Conservation (phyloP, 164 flowering plant species). For the Chloranthus sessilifolius region DNA sequence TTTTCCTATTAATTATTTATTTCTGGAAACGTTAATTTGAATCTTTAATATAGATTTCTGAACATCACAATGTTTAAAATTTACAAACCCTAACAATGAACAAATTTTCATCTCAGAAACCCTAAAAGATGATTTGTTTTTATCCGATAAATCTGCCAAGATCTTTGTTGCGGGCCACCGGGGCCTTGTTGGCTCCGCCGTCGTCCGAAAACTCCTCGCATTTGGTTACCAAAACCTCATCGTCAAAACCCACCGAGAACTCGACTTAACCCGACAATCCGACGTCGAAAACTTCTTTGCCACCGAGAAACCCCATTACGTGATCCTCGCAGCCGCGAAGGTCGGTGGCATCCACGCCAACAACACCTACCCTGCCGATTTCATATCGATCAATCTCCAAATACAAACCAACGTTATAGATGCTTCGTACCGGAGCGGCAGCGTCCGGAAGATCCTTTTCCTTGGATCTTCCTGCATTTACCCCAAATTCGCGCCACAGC, state of each 20-base stretch:
- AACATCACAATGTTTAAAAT: too few relatives aligned
- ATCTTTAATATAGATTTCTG: too few relatives aligned
- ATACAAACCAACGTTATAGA: conserved; percentile 90
- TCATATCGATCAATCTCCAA: conserved; percentile 76
- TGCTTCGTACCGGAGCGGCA: conserved; percentile 46
- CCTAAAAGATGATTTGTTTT: too few relatives aligned
- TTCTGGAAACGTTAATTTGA: too few relatives aligned
- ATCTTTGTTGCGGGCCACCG: conserved; percentile 88
- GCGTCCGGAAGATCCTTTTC: conserved; percentile 62
- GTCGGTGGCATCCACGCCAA: conserved; percentile 98
- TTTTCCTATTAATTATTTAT: too few relatives aligned
- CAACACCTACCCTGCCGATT: conserved; percentile 87
- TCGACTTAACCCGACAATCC: conserved; percentile 75
- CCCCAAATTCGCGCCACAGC: conserved; percentile 90
- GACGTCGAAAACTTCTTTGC: conserved; percentile 80
- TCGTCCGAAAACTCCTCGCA: conserved; percentile 55
- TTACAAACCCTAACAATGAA: too few relatives aligned
- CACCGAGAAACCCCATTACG: conserved; percentile 51
- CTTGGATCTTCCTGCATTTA: conserved; percentile 91
- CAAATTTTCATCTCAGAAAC: too few relatives aligned
- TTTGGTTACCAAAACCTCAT: conserved; percentile 63
- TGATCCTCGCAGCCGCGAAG: conserved; percentile 88
- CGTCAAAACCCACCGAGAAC: conserved; percentile 67
- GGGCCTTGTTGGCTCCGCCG: conserved; percentile 85
- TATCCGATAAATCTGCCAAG: conserved; percentile 57